Percentiles rank a stretch among this genome's conserved stretches.
Conservation (phyloP, 139 green algal species). For the Chlorella ohadii region DNA sequence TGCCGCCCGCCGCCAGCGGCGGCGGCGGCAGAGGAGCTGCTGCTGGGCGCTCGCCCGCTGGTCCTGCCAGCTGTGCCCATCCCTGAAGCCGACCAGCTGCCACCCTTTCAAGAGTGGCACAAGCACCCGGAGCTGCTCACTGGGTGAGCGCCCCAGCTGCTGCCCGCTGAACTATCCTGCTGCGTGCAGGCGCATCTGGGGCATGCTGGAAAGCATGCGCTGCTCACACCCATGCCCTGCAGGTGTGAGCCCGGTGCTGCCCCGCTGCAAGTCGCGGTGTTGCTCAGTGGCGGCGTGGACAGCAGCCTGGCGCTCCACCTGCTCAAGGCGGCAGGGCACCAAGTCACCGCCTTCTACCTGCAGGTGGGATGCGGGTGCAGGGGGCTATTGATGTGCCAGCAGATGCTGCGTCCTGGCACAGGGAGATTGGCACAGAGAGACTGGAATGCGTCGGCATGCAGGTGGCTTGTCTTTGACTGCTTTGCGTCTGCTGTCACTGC, state of each 20-base stretch:
- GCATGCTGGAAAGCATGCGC: too few relatives aligned
- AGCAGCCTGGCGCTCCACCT: conserved; percentile 92
- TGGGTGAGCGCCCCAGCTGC: conserved; percentile 9
- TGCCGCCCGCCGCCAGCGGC: neutral
- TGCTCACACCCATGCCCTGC: neutral
- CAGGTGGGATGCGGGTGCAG: conserved; percentile 66
- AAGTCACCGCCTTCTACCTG: conserved; percentile 87
- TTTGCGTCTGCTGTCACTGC: too few relatives aligned
- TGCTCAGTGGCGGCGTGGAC: conserved; percentile 97
- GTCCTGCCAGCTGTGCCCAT: neutral
- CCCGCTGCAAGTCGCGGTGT: conserved; percentile 76
- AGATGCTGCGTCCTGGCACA: too few relatives aligned
- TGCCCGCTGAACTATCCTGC: neutral
- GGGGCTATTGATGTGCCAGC: too few relatives aligned
- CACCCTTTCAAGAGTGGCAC: conserved; percentile 24
- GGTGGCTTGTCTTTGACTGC: too few relatives aligned
- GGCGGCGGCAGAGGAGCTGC: neutral
- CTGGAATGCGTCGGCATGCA: too few relatives aligned
- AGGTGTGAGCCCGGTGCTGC: conserved; percentile 31
- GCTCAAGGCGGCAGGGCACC: conserved; percentile 82
- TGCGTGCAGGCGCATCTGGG: too few relatives aligned
- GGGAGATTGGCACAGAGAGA: too few relatives aligned
- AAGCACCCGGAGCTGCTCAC: conserved; percentile 26
- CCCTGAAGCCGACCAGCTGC: conserved; percentile 4
- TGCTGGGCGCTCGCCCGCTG: neutral